Conservation (phyloP, 441 rosid genomes). For the Adansonia madagascariensis region DNA sequence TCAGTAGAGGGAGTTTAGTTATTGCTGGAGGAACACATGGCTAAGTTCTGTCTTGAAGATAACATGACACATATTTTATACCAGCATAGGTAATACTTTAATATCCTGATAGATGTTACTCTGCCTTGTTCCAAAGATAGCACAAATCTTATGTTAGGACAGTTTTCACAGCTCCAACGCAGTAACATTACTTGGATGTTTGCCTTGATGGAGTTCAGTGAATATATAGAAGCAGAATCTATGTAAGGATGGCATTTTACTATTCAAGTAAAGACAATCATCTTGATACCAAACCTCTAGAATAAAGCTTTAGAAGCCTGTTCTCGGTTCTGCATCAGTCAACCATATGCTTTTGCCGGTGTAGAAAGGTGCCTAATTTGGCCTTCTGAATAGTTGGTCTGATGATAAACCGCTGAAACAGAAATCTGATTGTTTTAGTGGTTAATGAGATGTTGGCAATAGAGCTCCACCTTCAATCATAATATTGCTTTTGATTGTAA, state of each 20-base stretch:
- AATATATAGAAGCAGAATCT: neutral
- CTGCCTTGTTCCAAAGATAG: neutral
- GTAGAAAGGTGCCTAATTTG: neutral
- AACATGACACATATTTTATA: neutral
- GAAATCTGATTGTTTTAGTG: neutral
- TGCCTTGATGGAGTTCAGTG: no score
- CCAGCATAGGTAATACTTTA: neutral
- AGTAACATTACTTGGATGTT: neutral
- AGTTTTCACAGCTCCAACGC: neutral
- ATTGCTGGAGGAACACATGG: neutral
- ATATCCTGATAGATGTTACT: neutral
- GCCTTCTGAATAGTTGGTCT: neutral
- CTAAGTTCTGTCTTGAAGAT: conserved; percentile 11
- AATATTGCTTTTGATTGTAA: no score
- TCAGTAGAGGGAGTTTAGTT: neutral
- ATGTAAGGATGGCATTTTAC: neutral
- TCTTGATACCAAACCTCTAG: neutral
- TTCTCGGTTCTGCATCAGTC: neutral
- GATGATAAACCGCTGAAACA: neutral
- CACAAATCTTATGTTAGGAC: neutral
- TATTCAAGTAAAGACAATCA: no score
- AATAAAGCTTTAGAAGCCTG: conserved; percentile 5
- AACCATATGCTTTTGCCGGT: neutral
- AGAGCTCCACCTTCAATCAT: conserved; percentile 7
- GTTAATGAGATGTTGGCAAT: neutral